Evolutionary conservation across 495 filamentous ascomycete genomes (phyloP).

Genomic region (Lichenothelia convexa): DNA sequence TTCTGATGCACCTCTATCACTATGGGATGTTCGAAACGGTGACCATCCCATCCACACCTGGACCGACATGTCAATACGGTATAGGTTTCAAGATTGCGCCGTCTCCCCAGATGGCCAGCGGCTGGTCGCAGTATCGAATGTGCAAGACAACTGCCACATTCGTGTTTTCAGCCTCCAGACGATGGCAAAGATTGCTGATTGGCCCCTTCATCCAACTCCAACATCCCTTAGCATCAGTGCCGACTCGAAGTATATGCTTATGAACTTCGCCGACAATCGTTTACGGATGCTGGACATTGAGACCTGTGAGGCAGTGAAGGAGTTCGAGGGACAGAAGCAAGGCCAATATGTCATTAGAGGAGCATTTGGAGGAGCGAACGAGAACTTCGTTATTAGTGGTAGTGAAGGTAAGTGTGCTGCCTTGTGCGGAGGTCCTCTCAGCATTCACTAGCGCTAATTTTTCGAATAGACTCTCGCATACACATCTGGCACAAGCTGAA

Average conservation of each 20-base stretch:
- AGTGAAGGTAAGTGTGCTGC: slow-evolving; percentile 52
- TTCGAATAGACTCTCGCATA: slow-evolving; percentile 46
- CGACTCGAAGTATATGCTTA: slow-evolving; percentile 62
- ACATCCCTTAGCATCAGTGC: slow-evolving; percentile 66
- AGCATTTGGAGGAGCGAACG: slow-evolving; percentile 70
- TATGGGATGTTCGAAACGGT: slow-evolving; percentile 49
- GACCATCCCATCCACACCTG: slow-evolving; percentile 37
- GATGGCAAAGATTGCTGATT: slow-evolving; percentile 53
- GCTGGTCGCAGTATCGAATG: slow-evolving; percentile 58
- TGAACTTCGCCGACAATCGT: slow-evolving; percentile 59
- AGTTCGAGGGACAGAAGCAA: slow-evolving; percentile 56
- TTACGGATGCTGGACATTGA: slow-evolving; percentile 62
- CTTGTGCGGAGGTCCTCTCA: neutral
- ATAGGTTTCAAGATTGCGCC: slow-evolving; percentile 70
- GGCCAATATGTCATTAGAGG: slow-evolving; percentile 59
- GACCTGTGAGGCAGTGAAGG: slow-evolving; percentile 49
- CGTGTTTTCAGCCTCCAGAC: slow-evolving; percentile 57
- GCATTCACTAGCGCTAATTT: neutral
- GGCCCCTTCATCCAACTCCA: slow-evolving; percentile 43
- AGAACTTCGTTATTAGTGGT: slow-evolving; percentile 78
- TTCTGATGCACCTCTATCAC: slow-evolving; percentile 39
- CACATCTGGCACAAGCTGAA: slow-evolving; percentile 85
- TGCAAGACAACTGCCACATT: slow-evolving; percentile 52
- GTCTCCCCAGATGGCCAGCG: slow-evolving; percentile 62
- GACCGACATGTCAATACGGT: slow-evolving; percentile 42